Conservation (phyloP, 441 rosid genomes). For the Francoa sonchifolia region DNA sequence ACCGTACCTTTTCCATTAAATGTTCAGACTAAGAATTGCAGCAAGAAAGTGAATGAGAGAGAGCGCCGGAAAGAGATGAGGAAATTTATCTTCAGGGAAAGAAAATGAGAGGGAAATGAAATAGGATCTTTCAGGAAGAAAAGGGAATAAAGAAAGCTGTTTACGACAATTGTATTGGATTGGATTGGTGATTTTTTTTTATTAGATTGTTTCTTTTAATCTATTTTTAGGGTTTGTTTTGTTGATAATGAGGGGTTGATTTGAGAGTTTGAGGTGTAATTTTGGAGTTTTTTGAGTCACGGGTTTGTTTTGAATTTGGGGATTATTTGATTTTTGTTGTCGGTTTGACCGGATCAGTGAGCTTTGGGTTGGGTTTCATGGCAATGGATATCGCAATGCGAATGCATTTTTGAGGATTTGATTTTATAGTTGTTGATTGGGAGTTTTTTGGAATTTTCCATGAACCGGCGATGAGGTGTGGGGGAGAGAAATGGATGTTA, state of each 20-base stretch:
- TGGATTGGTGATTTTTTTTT: slow-evolving; percentile 10
- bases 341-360: not conserved
- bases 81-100: too few relatives aligned
- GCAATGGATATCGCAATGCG: slow-evolving; percentile 14
- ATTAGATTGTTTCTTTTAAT: not conserved
- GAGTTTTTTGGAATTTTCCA: slow-evolving; percentile 12
- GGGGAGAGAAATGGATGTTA: slow-evolving; percentile 63
- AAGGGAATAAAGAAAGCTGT: slow-evolving; percentile 2
- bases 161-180: slow-evolving; percentile 12
- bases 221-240: not conserved
- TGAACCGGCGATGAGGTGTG: slow-evolving; percentile 62
- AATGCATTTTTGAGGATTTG: not conserved
- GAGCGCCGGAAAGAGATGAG: too few relatives aligned
- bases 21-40: too few relatives aligned
- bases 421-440: not conserved
- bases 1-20: too few relatives aligned
- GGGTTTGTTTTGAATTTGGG: not conserved
- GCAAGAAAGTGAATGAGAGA: too few relatives aligned
- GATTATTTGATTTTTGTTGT: not conserved
- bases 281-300: not conserved
- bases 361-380: not conserved
- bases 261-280: not conserved
- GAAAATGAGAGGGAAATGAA: not conserved
- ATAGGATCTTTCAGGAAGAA: not conserved
- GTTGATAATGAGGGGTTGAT: too few relatives aligned